Conservation (phyloP, 805 yeast genomes). For the Starmerella floris region DNA sequence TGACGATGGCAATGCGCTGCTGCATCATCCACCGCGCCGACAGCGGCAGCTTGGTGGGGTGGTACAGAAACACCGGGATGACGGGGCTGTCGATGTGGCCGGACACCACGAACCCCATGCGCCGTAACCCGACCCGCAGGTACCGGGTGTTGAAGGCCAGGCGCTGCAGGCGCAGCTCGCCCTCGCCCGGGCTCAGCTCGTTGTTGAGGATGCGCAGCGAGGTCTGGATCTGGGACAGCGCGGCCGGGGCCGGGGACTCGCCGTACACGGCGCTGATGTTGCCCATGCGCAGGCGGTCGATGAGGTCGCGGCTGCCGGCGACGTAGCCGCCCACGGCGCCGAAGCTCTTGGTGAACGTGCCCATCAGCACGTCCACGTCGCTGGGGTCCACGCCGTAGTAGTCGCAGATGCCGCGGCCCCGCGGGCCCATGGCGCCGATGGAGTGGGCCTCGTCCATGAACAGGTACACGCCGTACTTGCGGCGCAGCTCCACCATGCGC, state of each 20-base stretch:
- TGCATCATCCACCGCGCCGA: slow-evolving; percentile 69
- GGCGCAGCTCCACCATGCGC: slow-evolving; percentile 51
- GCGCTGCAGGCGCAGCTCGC: slow-evolving; percentile 76
- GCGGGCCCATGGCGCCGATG: slow-evolving; percentile 94
- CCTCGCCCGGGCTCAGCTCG: slow-evolving; percentile 81
- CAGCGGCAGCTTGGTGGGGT: slow-evolving; percentile 92
- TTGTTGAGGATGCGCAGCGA: slow-evolving; percentile 72
- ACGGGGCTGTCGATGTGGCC: slow-evolving; percentile 97
- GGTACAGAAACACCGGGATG: slow-evolving; percentile 71
- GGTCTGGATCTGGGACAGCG: slow-evolving; percentile 71
- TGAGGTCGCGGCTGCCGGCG: slow-evolving; percentile 57
- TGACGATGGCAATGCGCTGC: slow-evolving; percentile 79
- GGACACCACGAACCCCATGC: slow-evolving; percentile 83
- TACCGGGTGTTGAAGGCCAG: slow-evolving; percentile 94
- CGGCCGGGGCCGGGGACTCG: slow-evolving; percentile 85
- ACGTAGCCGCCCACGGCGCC: slow-evolving; percentile 98
- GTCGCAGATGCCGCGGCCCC: slow-evolving; percentile 91
- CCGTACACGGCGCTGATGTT: slow-evolving; percentile 63
- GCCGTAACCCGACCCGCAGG: slow-evolving; percentile 75
- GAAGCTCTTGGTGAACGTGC: slow-evolving; percentile 91
- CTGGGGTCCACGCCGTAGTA: slow-evolving; percentile 69
- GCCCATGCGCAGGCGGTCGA: slow-evolving; percentile 61
- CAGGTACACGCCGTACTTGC: slow-evolving; percentile 76
- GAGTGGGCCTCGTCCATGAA: slow-evolving; percentile 98
- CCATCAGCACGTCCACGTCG: slow-evolving; percentile 82